These are phyloP conservation scores for Stentor coeruleus DNA, from an alignment of 73 alveolate genomes.

Conservation along the genomic window DNA sequence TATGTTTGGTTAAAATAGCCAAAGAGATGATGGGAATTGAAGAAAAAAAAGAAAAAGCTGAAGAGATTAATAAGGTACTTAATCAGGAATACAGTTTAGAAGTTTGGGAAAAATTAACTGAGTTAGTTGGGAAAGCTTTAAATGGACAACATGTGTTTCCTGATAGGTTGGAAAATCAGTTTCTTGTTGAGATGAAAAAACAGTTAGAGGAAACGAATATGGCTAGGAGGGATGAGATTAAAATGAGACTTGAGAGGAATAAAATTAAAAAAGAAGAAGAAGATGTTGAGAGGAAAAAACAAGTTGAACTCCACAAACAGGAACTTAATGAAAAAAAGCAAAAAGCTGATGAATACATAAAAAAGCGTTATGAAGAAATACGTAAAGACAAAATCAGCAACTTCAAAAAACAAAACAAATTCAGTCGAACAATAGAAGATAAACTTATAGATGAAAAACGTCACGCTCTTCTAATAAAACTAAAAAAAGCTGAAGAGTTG, in stretches of 20 bases:
- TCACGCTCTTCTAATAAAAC: background rate
- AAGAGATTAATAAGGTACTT: background rate
- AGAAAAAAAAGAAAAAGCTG: background rate
- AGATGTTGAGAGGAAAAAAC: background rate
- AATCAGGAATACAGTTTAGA: background rate
- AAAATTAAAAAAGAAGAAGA: too few relatives aligned
- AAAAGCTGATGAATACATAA: background rate
- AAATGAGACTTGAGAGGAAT: too few relatives aligned
- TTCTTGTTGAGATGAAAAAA: background rate
- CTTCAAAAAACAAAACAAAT: background rate
- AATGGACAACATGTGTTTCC: background rate
- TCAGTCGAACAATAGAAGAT: too few relatives aligned
- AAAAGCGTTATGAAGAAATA: background rate
- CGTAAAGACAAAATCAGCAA: background rate
- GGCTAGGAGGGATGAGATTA: too few relatives aligned
- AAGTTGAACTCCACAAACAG: background rate
- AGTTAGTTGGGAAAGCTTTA: background rate
- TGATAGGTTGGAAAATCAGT: background rate
- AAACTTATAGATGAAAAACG: background rate
- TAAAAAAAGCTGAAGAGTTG: background rate
- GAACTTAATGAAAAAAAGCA: background rate
- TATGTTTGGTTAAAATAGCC: background rate
- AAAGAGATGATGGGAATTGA: slow-evolving; percentile 45
- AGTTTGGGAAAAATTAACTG: background rate
- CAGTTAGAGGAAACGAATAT: too few relatives aligned